Evolutionary conservation across 768 basidiomycete species (phyloP), one percentile per base, ranked within the genome.

Genomic region (Hydnomerulius pinastri): DNA sequence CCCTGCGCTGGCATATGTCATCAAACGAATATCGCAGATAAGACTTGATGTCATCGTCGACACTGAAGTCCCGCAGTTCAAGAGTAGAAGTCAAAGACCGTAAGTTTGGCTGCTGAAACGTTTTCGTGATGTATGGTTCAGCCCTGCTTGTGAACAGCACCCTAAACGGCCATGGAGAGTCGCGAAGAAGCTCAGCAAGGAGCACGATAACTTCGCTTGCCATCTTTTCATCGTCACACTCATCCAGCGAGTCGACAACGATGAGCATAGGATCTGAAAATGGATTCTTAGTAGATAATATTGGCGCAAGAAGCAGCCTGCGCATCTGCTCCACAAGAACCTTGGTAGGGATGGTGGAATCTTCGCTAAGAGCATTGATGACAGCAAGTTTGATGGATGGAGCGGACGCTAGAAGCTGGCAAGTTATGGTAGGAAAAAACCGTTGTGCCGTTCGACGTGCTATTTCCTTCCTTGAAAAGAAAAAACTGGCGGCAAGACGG

Each of bases 401-500:
- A 2, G 56, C 43, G 6, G 40, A 49, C 18, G 20, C 46, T 24
- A 62, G 48, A n/a, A 71, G 44, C 45, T 72, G 69, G 40, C 60
- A 66, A 4, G 66, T 68, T 28, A 73, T 57, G 0, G 70, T 69
- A 0, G 69, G 52, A 24, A 71, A 61, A 18, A 73, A 53, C 4
- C 48, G 43, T 18, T 52, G 53, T 11, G 59, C 55, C 20, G 48
- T 56, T 18, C 65, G 61, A 21, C 67, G 58, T 7, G 44, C 50
- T 17, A 51, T 50, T 20, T 63, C 59, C 21, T 58, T 58, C 10
- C 61, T 46, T 7, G 62, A 70, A 46, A 71, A 70, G 54, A 73
- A 73, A 51, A 70, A 72, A 28, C 63, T 67, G 5, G 68, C 70
- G 15, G 66, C 67, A 4, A 71, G 62, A 12, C 60, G 63, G 21